Percentiles rank a stretch among this genome's conserved stretches.
Conservation (phyloP, 2,329 filamentous ascomycete genomes). For the Fusarium sulawesiense region DNA sequence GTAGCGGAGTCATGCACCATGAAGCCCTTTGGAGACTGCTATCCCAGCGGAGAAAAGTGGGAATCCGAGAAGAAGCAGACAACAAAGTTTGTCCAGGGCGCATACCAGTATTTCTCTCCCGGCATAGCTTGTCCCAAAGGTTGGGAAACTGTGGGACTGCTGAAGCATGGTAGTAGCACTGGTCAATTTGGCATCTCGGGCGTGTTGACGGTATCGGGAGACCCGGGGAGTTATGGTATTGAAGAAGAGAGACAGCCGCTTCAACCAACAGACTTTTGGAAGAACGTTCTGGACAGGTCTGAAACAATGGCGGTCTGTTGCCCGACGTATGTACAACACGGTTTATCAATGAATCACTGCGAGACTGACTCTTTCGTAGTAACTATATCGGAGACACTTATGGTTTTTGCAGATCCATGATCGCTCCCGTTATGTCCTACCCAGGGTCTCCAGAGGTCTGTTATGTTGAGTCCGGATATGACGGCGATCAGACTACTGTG, state of each 20-base stretch:
- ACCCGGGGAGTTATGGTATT: no score
- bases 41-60: background rate
- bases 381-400: no score
- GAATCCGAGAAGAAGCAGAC: fast-evolving
- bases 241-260: no score
- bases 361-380: no score
- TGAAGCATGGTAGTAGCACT: fast-evolving
- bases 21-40: background rate
- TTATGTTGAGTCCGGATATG: no score
- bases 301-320: constrained; percentile 14
- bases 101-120: background rate
- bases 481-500: background rate
- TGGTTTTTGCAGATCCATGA: background rate
- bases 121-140: constrained; percentile 2
- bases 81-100: background rate
- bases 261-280: background rate
- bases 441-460: no score
- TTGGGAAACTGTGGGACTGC: background rate
- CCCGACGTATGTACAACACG: no score
- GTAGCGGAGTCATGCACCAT: background rate
- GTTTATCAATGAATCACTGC: no score
- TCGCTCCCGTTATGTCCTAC: background rate
- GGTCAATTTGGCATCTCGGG: background rate
- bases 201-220: background rate
- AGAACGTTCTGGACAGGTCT: background rate